Base-by-base conservation (phyloP, 1,139 yeast genomes). In the Yamadazyma sp. region DNA sequence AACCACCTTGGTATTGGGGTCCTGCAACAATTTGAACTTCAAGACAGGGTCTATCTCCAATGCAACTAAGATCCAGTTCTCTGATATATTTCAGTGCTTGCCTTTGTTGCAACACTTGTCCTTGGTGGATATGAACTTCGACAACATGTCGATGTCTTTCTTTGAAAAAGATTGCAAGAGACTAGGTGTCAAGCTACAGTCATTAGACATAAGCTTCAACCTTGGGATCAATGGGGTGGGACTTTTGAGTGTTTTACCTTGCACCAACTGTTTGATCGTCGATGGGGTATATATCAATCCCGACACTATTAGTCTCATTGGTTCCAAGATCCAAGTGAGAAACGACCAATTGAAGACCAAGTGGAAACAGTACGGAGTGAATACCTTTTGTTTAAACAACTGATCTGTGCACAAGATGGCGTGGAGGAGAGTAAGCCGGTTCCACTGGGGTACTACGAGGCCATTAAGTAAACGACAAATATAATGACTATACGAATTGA, bases 341-440 rank as follows among this genome's bases (percentile, higher is more conserved):
- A 59, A 59, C 35, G 73, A 69, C 44, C 51, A 53, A 2, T 49
- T 54, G 37, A 59, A 54, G 38, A 44, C 46, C 7, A 56, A 53
- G 45, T 71, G 77, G 76, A 54, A 56, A 42, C 56, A 54, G 30
- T 71, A 62, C 50, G 75, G 75, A 1, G 49, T 59, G 3, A 71
- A 68, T 41, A 34, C 16, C 3, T 35, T 29, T 18, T 18, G 28
- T 32, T 14, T 22, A 22, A 16, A 17, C 12, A 31, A 5, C 22
- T 31, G n/a, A n/a, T n/a, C n/a, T n/a, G n/a, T n/a, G n/a, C n/a
- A n/a, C n/a, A n/a, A n/a, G n/a, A n/a, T n/a, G n/a, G n/a, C n/a
- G n/a, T n/a, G n/a, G n/a, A n/a, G n/a, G n/a, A n/a, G n/a, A n/a
- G n/a, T n/a, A n/a, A n/a, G n/a, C n/a, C n/a, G n/a, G n/a, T n/a